Base-by-base conservation (phyloP, 257 asterid species). In the Scutellaria baicalensis region DNA sequence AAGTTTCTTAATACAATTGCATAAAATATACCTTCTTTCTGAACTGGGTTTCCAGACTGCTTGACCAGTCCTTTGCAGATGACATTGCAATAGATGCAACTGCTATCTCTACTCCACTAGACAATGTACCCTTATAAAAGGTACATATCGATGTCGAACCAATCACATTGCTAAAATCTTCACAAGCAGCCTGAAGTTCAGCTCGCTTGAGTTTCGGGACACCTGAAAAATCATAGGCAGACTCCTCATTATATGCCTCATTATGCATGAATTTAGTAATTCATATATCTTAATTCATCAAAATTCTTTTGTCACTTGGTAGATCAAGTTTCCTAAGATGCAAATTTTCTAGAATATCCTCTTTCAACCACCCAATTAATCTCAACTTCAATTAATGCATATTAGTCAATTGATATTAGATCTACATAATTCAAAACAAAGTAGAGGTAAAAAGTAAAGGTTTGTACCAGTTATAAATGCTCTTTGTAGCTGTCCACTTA, bases 401-500 rank as follows among this genome's bases (percentile, higher is more conserved):
- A 18, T 8, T 10, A 17, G 17, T 35, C 16, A 27, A 38, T 16
- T 6, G 16, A 14, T 1, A 59, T 42, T 17, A 49, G 17, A 47
- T 35, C 1, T 6, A 44, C 14, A 33, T 14, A 57, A 12, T 36
- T 43, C 8, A 5, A 36, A 7, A 7, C 6, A 27, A 23, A 23
- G n/a, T n/a, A n/a, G n/a, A 38, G 17, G 33, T 20, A 63, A 49
- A 64, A 56, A 35, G 67, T 11, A 18, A 69, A 38, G n/a, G n/a
- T n/a, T n/a, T n/a, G 11, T 86, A 90, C 96, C 99, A 3, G 96
- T 88, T 20, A 91, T 84, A 38, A 89, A 87, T 17, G 96, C 97
- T 81, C 83, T 85, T 80, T 91, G 96, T 42, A 94, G 91, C 84
- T 91, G 96, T 52, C 97, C 97, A 27, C 99, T 94, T 81, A 94